phyloP scores from a whole-genome alignment of 768 basidiomycete genomes.

The Trametes cingulata region DNA sequence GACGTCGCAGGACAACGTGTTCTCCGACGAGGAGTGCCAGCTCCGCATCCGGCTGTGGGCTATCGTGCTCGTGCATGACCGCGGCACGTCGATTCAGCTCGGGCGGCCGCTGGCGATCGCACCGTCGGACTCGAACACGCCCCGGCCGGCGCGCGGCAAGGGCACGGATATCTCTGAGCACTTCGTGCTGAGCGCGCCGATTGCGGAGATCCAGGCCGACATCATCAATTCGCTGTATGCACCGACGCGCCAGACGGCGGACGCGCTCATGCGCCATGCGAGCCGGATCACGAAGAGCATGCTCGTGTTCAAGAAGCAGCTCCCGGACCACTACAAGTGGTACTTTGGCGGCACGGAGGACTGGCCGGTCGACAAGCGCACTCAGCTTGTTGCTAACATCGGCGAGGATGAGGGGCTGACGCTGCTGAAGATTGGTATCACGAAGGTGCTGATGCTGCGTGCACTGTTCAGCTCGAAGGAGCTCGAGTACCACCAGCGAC shows the following conservation, averaged over 20 bases:
- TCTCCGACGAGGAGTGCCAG: slow-evolving; percentile 76
- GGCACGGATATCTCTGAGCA: slow-evolving; percentile 71
- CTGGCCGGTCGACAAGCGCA: slow-evolving; percentile 67
- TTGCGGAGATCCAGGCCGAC: slow-evolving; percentile 85
- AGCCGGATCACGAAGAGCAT: slow-evolving; percentile 79
- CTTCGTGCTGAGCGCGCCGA: slow-evolving; percentile 71
- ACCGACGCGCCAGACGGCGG: slow-evolving; percentile 68
- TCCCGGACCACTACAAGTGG: slow-evolving; percentile 71
- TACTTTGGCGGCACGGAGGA: slow-evolving; percentile 81
- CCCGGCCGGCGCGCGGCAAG: slow-evolving; percentile 58
- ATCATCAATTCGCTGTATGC: slow-evolving; percentile 85
- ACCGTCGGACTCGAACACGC: slow-evolving; percentile 82
- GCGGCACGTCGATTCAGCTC: slow-evolving; percentile 84
- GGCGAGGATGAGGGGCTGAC: slow-evolving; percentile 83
- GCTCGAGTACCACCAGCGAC: slow-evolving; percentile 61
- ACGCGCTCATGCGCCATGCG: slow-evolving; percentile 74
- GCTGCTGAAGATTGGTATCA: slow-evolving; percentile 78
- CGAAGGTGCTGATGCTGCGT: slow-evolving; percentile 73
- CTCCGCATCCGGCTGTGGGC: slow-evolving; percentile 83
- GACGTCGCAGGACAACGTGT: slow-evolving; percentile 55
- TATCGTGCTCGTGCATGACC: slow-evolving; percentile 83
- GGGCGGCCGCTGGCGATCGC: slow-evolving; percentile 83
- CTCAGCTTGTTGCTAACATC: slow-evolving; percentile 68
- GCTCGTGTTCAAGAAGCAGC: slow-evolving; percentile 62
- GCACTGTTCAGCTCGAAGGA: slow-evolving; percentile 80